Evolutionary conservation across 2,329 filamentous ascomycete species (phyloP).

Genomic region (Epicoccum sorghinum): DNA sequence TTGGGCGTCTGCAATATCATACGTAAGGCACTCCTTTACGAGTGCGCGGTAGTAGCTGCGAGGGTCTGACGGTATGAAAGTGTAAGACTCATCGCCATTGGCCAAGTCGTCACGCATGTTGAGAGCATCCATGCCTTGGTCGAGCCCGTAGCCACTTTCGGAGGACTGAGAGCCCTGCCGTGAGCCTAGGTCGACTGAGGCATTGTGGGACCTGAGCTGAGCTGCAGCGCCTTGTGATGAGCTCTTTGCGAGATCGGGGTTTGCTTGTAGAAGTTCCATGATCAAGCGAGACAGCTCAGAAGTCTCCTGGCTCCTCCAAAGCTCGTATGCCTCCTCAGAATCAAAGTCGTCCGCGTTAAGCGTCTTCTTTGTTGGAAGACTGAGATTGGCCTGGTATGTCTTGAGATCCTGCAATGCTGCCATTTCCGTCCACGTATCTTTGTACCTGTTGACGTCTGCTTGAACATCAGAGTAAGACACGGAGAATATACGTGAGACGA

Average conservation of each 20-base stretch:
- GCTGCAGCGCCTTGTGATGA: constrained; percentile 66
- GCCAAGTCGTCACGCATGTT: constrained; percentile 62
- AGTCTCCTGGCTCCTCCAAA: constrained; percentile 89
- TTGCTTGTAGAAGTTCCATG: constrained; percentile 83
- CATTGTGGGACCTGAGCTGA: constrained; percentile 57
- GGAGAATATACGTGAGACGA: constrained; percentile 85
- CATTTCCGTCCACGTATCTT: constrained; percentile 85
- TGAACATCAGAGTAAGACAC: constrained; percentile 81
- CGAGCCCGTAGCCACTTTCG: constrained; percentile 60
- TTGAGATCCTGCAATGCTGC: constrained; percentile 91
- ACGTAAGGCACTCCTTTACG: constrained; percentile 73
- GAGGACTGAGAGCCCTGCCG: constrained; percentile 54
- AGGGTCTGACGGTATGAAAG: constrained; percentile 86
- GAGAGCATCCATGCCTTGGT: constrained; percentile 72
- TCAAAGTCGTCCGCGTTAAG: constrained; percentile 88
- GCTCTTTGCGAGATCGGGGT: constrained; percentile 82
- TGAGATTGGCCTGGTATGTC: constrained; percentile 87
- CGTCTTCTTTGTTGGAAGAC: constrained; percentile 76
- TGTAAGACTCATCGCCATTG: constrained; percentile 70
- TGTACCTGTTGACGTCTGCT: constrained; percentile 82
- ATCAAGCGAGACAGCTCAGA: constrained; percentile 92
- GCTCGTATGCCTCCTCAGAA: constrained; percentile 81
- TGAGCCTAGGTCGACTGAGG: constrained; percentile 50
- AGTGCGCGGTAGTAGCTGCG: constrained; percentile 84
- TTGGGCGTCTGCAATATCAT: constrained; percentile 62